Evolutionary conservation across 371 early-diverging fungal species (phyloP), one percentile per base, ranked within the genome.

Genomic region (Apophysomyces ossiformis): DNA sequence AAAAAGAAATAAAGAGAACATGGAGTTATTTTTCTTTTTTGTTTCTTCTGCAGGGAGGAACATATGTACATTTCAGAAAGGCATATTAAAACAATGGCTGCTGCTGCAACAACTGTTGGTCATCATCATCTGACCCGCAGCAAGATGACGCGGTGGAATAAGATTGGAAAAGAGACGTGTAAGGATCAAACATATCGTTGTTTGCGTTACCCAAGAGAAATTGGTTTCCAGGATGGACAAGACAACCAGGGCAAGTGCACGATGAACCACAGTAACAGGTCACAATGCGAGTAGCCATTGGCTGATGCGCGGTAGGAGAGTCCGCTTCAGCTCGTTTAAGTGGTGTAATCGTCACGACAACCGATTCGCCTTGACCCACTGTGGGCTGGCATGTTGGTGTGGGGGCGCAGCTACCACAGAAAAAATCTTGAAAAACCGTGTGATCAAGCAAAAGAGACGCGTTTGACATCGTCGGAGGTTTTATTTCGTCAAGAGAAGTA

Each of bases 321-420:
- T 26, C 32, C 32, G 32, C 32, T 35, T 57, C 37, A 57, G 44
- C n/a, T 46, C 46, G 11, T 56, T 45, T 56, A 26, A 81, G 63
- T 16, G 82, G 82, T 3, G 82, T 78, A 36, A 82, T 82, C 21
- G 79, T 82, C 26, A 82, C 76, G 36, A 79, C 74, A 4, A 82
- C 79, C 1, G 82, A 82, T 67, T 82, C 82, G 8, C 71, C 74
- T 18, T 32, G 39, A 38, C 39, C 59, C 37, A 32, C 35, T 15
- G 59, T 6, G 21, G 59, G 59, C 16, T 41, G 39, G 44, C 45
- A 60, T n/a, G 45, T 43, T 6, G 60, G 44, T 18, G 3, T 21
- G 15, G 60, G 60, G 4, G 60, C 39, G 39, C 37, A 46, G 50
- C 50, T 45, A 35, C 50, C 16, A 46, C 59, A 39, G 69, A 39